Evolutionary conservation across 345 rosid genomes (phyloP).

Genomic region (Toxicodendron radicans): DNA sequence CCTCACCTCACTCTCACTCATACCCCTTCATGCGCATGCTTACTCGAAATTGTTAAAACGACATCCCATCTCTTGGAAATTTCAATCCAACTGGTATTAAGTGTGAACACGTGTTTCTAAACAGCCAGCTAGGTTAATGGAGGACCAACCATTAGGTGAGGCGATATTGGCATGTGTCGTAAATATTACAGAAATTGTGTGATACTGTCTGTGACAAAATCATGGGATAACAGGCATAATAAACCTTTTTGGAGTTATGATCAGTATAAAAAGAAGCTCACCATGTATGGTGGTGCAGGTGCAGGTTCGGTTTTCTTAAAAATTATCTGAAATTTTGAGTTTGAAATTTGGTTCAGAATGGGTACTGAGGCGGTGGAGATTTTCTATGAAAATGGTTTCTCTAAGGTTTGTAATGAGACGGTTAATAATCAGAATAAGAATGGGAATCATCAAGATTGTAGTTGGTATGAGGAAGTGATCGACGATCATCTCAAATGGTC

Average conservation of each 20-base stretch:
- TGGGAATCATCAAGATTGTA: slow-evolving; percentile 35
- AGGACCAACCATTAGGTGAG: neutral
- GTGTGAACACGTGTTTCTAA: slow-evolving; percentile 14
- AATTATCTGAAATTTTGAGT: neutral
- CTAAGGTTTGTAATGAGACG: slow-evolving; percentile 46
- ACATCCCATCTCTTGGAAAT: slow-evolving; percentile 25
- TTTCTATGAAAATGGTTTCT: slow-evolving; percentile 47
- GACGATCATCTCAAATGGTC: slow-evolving; percentile 96
- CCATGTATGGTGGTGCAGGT: neutral
- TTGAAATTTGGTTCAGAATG: slow-evolving; percentile 32
- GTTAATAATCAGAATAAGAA: slow-evolving; percentile 28
- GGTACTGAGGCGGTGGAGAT: slow-evolving; percentile 69
- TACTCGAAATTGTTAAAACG: neutral
- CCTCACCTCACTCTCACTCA: too few relatives aligned
- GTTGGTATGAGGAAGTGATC: slow-evolving; percentile 84
- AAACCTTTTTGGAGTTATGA: neutral
- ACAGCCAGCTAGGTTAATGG: slow-evolving; percentile 7
- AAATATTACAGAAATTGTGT: slow-evolving; percentile 16
- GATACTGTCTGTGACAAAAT: slow-evolving; percentile 20
- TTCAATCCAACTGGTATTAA: slow-evolving; percentile 16
- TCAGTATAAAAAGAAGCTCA: neutral
- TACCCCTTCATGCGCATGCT: slow-evolving; percentile 37
- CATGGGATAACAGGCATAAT: slow-evolving; percentile 16
- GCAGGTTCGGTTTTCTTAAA: too few relatives aligned
- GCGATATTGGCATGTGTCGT: neutral